Evolutionary conservation across 257 asterid genomes (phyloP).

Genomic region (Leptodermis oblonga): DNA sequence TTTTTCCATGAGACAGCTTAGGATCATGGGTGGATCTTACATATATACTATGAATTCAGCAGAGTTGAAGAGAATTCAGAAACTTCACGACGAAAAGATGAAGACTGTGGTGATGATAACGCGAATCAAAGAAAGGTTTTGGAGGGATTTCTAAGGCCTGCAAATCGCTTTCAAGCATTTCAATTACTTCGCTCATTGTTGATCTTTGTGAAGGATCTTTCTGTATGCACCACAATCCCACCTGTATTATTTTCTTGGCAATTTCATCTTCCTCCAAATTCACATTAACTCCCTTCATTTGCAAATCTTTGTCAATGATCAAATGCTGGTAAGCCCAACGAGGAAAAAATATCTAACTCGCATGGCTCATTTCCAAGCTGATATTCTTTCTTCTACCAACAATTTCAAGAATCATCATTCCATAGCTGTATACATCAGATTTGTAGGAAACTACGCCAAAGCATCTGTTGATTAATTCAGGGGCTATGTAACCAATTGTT

Average conservation of each 20-base stretch:
- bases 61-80: background rate
- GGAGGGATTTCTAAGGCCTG: constrained; percentile 34
- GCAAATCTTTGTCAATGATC: constrained; percentile 15
- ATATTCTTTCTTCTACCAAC: constrained; percentile 31
- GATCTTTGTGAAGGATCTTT: constrained; percentile 28
- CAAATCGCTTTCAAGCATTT: constrained; percentile 36
- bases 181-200: constrained; percentile 32
- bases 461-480: constrained; percentile 24
- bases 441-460: constrained; percentile 32
- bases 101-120: background rate
- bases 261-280: constrained; percentile 20
- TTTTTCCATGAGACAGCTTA: too few species aligned
- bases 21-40: too few species aligned
- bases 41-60: background rate
- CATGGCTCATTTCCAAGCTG: background rate
- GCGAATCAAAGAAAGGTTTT: constrained; percentile 23
- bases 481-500: constrained; percentile 36
- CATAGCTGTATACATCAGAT: constrained; percentile 40
- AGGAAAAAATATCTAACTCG: constrained; percentile 32
- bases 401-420: constrained; percentile 38
- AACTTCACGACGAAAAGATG: background rate
- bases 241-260: constrained; percentile 32
- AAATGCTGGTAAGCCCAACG: constrained; percentile 26
- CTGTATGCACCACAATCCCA: constrained; percentile 48
- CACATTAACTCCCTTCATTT: background rate